Conservation (phyloP, 306 rosid species). For the Vigna radiata region DNA sequence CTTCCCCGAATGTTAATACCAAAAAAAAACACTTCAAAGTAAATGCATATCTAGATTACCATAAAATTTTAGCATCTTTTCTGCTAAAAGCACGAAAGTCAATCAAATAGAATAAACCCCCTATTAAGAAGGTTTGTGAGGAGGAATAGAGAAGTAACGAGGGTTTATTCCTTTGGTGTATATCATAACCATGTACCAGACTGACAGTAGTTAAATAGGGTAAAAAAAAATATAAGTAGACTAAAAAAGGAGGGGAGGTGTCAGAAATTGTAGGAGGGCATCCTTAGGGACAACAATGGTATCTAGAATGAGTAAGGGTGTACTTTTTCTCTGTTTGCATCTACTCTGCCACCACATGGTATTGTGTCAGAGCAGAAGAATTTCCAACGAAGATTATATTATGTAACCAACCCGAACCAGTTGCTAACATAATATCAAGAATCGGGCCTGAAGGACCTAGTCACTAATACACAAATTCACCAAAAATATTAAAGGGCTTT, state of each 20-base stretch:
- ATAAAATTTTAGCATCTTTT: not conserved
- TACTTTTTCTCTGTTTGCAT: not conserved
- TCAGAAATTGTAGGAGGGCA: not conserved
- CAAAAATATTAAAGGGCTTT: constrained; percentile 3
- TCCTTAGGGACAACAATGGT: not conserved
- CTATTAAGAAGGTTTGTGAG: not conserved
- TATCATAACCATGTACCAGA: not conserved
- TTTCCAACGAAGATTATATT: not conserved
- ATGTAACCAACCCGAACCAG: not conserved
- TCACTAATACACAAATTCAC: not conserved
- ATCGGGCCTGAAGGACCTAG: not conserved
- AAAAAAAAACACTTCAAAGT: not conserved
- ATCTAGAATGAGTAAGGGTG: not conserved
- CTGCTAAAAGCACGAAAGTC: too few relatives aligned
- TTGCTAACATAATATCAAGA: not conserved
- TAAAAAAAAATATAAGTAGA: not conserved
- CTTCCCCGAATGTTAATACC: not conserved
- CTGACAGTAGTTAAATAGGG: not conserved
- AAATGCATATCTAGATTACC: not conserved
- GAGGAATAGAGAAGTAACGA: not conserved
- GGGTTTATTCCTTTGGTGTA: not conserved
- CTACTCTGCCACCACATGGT: not conserved
- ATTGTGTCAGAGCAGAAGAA: not conserved
- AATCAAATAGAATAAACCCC: not conserved
- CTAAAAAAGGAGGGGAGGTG: not conserved